Evolutionary conservation across 1,139 yeast species (phyloP).

Genomic region (Hemisphaericaspora lyxosophila): DNA sequence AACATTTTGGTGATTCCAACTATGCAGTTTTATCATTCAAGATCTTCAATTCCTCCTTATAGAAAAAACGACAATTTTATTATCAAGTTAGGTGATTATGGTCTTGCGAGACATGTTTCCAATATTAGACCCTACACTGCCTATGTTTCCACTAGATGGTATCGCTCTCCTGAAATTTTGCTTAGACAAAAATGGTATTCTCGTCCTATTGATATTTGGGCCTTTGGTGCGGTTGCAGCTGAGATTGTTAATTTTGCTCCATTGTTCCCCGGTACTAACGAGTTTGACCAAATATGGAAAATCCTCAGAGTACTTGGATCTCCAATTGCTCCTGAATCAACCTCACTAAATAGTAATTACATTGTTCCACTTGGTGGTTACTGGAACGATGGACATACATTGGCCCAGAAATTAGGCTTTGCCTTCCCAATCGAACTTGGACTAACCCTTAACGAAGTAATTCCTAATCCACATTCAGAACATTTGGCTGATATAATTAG

Average conservation of each 20-base stretch:
- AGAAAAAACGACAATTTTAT: conserved; percentile 51
- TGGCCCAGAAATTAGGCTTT: conserved; percentile 55
- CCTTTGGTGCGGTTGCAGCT: conserved; percentile 82
- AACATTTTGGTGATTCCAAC: conserved; percentile 73
- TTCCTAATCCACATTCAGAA: conserved; percentile 23
- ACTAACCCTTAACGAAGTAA: conserved; percentile 23
- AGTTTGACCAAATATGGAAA: conserved; percentile 72
- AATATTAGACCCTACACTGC: conserved; percentile 63
- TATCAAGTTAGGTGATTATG: conserved; percentile 88
- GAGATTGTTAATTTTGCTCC: conserved; percentile 79
- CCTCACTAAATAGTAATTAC: conserved; percentile 12
- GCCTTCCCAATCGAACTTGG: conserved; percentile 48
- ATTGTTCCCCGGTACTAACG: conserved; percentile 79
- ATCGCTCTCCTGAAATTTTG: conserved; percentile 89
- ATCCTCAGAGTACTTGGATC: conserved; percentile 70
- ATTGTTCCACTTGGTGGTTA: conserved; percentile 59
- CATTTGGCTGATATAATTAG: conserved; percentile 52
- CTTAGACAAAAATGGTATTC: conserved; percentile 67
- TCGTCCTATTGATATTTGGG: conserved; percentile 88
- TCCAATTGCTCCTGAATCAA: conserved; percentile 37
- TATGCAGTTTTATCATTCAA: conserved; percentile 50
- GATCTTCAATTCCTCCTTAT: conserved; percentile 38
- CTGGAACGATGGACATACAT: conserved; percentile 59
- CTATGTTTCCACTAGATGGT: conserved; percentile 95
- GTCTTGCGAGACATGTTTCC: conserved; percentile 69